Conservation (phyloP, 106 monocot species). For the Chionographis japonica region DNA sequence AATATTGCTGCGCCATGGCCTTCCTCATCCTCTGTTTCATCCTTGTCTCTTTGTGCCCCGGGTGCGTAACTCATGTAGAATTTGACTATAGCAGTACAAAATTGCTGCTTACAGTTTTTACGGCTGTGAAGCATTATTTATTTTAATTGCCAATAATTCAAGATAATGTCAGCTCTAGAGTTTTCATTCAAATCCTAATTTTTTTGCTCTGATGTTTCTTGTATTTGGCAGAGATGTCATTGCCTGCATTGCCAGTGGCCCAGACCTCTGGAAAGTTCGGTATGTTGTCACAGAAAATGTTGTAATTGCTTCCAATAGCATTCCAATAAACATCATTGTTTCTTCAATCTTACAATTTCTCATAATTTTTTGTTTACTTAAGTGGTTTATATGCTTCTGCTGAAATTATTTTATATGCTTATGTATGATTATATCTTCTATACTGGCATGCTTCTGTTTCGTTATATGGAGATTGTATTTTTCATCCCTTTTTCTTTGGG, state of each 20-base stretch:
- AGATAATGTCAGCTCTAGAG: background rate
- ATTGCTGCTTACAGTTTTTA: too few species aligned
- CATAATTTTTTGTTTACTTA: too few species aligned
- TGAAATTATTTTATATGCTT: too few species aligned
- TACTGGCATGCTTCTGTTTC: too few species aligned
- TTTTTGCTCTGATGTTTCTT: background rate
- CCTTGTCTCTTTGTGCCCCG: constrained; percentile 91
- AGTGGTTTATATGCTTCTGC: too few species aligned
- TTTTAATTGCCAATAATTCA: background rate
- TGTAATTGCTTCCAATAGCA: too few species aligned
- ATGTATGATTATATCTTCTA: too few species aligned
- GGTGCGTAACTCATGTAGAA: constrained; percentile 28
- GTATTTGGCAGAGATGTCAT: constrained; percentile 78
- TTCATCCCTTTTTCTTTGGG: too few species aligned
- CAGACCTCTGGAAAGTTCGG: constrained; percentile 53
- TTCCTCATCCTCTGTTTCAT: constrained; percentile 86
- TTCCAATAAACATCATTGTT: too few species aligned
- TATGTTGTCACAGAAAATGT: constrained; percentile 15
- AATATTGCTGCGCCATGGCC: constrained; percentile 99
- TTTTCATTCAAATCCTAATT: background rate
- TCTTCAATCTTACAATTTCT: too few species aligned
- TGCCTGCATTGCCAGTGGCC: constrained; percentile 67
- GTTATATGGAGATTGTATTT: too few species aligned
- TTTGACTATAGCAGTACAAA: background rate
- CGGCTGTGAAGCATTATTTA: background rate